Conservation (phyloP, 306 rosid genomes). For the Cicer chorassanicum region DNA sequence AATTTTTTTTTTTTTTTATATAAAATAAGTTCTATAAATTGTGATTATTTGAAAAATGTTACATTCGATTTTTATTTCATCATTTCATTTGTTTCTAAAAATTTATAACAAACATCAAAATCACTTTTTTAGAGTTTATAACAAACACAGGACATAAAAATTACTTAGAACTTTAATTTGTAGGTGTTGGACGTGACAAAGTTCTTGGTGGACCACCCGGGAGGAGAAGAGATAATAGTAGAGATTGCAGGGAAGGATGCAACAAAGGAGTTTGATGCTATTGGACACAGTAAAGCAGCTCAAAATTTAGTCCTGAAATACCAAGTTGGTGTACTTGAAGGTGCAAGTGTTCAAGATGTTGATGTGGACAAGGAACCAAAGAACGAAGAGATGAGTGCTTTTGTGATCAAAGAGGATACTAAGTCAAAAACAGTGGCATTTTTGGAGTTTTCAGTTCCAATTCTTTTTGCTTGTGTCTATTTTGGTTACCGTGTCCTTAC, state of each 20-base stretch:
- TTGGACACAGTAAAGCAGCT: slow-evolving; percentile 67
- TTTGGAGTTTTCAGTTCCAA: slow-evolving; percentile 53
- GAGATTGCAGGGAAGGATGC: slow-evolving; percentile 67
- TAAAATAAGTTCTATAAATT: too few relatives aligned
- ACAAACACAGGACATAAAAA: not conserved
- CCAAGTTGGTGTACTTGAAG: slow-evolving; percentile 67
- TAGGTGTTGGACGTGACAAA: slow-evolving; percentile 66
- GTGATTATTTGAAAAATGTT: too few relatives aligned
- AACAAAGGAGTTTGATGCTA: slow-evolving; percentile 55
- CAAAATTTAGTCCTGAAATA: slow-evolving; percentile 49
- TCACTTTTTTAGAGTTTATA: too few relatives aligned
- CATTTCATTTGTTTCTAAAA: too few relatives aligned
- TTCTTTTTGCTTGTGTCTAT: slow-evolving; percentile 53
- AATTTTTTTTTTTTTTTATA: too few relatives aligned
- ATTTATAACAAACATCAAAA: too few relatives aligned
- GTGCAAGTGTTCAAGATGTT: slow-evolving; percentile 48
- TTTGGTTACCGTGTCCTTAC: slow-evolving; percentile 53
- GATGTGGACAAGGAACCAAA: slow-evolving; percentile 42
- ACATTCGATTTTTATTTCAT: too few relatives aligned
- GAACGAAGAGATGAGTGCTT: slow-evolving; percentile 63
- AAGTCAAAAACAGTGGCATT: slow-evolving; percentile 32
- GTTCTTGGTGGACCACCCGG: slow-evolving; percentile 67
- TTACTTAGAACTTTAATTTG: not conserved
- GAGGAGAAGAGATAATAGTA: slow-evolving; percentile 64
- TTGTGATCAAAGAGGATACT: slow-evolving; percentile 53